Evolutionary conservation across 1,284 basidiomycete genomes (phyloP).

Genomic region (Ceratobasidium theobromae): DNA sequence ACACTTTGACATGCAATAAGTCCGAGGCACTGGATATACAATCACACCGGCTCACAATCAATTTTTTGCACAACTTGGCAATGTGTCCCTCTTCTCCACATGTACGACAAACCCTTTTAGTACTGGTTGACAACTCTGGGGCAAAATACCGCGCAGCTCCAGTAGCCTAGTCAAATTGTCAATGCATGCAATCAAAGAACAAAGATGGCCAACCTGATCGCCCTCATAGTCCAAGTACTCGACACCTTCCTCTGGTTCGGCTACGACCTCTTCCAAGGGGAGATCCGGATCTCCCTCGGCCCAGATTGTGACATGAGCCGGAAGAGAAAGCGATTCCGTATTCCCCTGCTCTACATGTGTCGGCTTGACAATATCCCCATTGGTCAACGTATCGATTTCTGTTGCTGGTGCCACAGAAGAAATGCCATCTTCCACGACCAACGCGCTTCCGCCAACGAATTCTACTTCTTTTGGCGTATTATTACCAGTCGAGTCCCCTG

Average conservation of each 20-base stretch:
- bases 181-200: neutral
- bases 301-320: constrained; percentile 21
- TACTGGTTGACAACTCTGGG: neutral
- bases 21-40: neutral
- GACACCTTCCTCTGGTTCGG: constrained; percentile 6
- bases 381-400: neutral
- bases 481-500: neutral
- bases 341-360: neutral
- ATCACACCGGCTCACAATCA: constrained; percentile 21
- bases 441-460: constrained; percentile 9
- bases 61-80: constrained; percentile 29
- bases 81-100: constrained; percentile 34
- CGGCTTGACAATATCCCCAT: neutral
- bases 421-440: neutral
- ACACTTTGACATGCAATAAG: constrained; percentile 18
- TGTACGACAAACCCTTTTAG: constrained; percentile 13
- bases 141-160: constrained; percentile 15
- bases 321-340: neutral
- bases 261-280: constrained; percentile 1
- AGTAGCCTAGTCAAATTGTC: constrained; percentile 1
- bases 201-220: constrained; percentile 2
- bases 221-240: constrained; percentile 23
- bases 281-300: constrained; percentile 5
- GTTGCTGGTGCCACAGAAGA: neutral
- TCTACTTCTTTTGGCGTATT: constrained; percentile 4